Evolutionary conservation across 176 grass and related monocot genomes (phyloP).

Genomic region (Lolium rigidum): DNA sequence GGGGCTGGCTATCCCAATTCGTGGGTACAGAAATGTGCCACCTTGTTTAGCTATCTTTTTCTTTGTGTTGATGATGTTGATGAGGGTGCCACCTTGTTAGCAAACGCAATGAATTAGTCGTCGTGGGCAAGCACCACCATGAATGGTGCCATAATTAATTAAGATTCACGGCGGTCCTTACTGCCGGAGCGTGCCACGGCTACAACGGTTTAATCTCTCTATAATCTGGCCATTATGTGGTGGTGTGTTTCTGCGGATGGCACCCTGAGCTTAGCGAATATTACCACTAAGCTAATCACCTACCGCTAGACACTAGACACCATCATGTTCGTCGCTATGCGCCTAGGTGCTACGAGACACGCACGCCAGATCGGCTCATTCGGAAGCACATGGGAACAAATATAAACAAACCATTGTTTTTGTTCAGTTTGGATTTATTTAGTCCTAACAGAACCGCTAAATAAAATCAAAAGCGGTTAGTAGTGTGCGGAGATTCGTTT

Average conservation of each 20-base stretch:
- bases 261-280: not conserved
- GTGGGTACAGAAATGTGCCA: too few species aligned
- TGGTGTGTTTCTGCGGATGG: not conserved
- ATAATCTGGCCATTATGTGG: slow-evolving; percentile 9
- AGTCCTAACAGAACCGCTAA: slow-evolving; percentile 4
- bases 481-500: slow-evolving; percentile 33
- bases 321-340: slow-evolving; percentile 15
- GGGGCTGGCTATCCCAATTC: not conserved
- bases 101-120: not conserved
- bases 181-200: not conserved
- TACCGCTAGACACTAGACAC: slow-evolving; percentile 3
- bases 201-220: slow-evolving; percentile 10
- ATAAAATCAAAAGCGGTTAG: slow-evolving; percentile 15
- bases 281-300: not conserved
- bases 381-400: not conserved
- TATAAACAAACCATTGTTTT: not conserved
- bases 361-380: slow-evolving; percentile 37
- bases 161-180: not conserved
- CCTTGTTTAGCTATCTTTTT: not conserved
- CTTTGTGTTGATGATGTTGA: too few species aligned
- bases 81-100: not conserved
- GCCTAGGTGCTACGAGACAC: slow-evolving; percentile 10
- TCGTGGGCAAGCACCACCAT: not conserved
- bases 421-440: not conserved
- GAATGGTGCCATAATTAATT: slow-evolving; percentile 19